Base-by-base conservation (phyloP, 2,329 filamentous ascomycete genomes). In the Colletotrichum zoysiae region DNA sequence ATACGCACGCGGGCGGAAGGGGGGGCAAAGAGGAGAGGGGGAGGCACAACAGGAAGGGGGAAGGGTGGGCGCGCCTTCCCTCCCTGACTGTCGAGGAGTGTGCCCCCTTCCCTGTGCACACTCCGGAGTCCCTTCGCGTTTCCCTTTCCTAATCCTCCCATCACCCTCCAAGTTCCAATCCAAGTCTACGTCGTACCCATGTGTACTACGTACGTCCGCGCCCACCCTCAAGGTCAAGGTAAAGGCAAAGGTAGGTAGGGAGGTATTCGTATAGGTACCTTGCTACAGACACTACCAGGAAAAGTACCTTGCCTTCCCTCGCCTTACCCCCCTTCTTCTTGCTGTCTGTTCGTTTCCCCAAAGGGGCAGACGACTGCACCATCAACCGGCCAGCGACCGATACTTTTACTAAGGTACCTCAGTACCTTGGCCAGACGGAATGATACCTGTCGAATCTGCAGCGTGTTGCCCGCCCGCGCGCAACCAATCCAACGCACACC, bases 31-130 rank as follows among this genome's bases (percentile, higher is more conserved):
- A 70, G 50, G 48, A 71, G 58, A 70, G 62, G 67, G 70, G 66
- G 65, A 72, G 67, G 23, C 5, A 60, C 46, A 38, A 44, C 23
- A 38, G 56, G 61, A 65, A 35, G 48, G 56, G 63, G 40, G 61
- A 61, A 56, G 61, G 56, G 70, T 72, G 70, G 70, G 70, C 60
- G 60, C 70, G 46, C 58, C 65, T 72, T 64, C 65, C 69, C 69
- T 71, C 65, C 70, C 69, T 71, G 69, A 65, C 30, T 44, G 61
- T 61, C 62, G 60, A 61, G 38, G 60, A 58, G 55, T 56, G 33
- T 26, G 46, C 38, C 55, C 57, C 48, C 58, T 59, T 51, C 55
- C 59, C 35, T 57, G 46, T 63, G 33, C 30, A 30, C 30, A 30
- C 60, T 40, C 55, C 58, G 44, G 64, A 30, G 59, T 63, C 65